Conservation (phyloP, 768 basidiomycete genomes). For the Macrolepiota fuliginosa region DNA sequence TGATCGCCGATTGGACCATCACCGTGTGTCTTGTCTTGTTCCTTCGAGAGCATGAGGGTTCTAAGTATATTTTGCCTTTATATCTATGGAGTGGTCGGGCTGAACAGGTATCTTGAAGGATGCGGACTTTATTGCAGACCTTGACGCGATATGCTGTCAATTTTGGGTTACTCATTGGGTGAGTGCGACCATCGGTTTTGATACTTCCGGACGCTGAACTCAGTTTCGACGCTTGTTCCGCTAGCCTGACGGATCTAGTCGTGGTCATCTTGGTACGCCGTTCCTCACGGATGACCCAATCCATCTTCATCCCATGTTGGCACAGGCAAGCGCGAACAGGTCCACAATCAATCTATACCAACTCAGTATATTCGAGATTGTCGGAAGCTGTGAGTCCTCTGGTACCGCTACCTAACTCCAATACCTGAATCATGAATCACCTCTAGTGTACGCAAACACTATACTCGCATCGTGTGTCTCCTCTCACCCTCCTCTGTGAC, state of each 20-base stretch:
- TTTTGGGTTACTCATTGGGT: not conserved
- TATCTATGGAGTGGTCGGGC: no score
- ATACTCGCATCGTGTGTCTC: constrained; percentile 4
- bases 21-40: not conserved
- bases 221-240: not conserved
- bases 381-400: constrained; percentile 1
- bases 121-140: not conserved
- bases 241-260: not conserved
- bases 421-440: not conserved
- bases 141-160: not conserved
- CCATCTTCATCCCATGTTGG: no score
- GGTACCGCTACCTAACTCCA: no score
- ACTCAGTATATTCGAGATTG: not conserved
- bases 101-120: not conserved
- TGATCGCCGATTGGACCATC: constrained; percentile 4
- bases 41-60: not conserved
- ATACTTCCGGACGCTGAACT: not conserved
- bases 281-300: no score
- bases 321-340: not conserved
- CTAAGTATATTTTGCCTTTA: not conserved
- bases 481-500: not conserved
- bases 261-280: not conserved
- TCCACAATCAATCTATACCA: not conserved
- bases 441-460: constrained; percentile 2
- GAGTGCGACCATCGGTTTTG: not conserved